Evolutionary conservation across 2,329 filamentous ascomycete species (phyloP).

Genomic region (Penicillium sp.): DNA sequence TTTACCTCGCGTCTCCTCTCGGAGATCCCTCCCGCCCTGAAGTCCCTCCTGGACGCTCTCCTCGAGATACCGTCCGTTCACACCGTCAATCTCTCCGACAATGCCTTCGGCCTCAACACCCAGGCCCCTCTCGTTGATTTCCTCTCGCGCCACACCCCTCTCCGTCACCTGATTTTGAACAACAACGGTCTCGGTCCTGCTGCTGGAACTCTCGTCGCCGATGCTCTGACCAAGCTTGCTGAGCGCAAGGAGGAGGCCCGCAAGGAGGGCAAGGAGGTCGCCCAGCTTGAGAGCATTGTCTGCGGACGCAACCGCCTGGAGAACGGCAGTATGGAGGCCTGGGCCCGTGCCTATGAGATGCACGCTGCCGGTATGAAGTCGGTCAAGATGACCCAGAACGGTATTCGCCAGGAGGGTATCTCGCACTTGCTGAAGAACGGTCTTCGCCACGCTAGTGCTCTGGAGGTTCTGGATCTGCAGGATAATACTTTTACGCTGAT

Average conservation of each 20-base stretch:
- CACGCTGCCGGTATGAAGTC: conserved; percentile 72
- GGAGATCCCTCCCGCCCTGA: conserved; percentile 89
- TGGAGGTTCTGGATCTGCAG: conserved; percentile 82
- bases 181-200: conserved; percentile 96
- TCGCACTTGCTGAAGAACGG: conserved; percentile 73
- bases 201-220: conserved; percentile 81
- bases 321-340: conserved; percentile 92
- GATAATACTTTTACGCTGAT: conserved; percentile 92
- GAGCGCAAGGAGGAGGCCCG: conserved; percentile 72
- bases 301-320: conserved; percentile 94
- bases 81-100: conserved; percentile 94
- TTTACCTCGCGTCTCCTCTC: conserved; percentile 90
- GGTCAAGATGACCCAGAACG: conserved; percentile 98
- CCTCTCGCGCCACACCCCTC: conserved; percentile 77
- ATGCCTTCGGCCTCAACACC: conserved; percentile 94
- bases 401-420: conserved; percentile 91
- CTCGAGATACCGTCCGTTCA: conserved; percentile 80
- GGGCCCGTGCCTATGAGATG: conserved; percentile 80
- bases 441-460: conserved; percentile 62
- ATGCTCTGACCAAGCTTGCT: conserved; percentile 78
- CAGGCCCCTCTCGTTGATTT: conserved; percentile 90
- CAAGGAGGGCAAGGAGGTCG: conserved; percentile 61
- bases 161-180: conserved; percentile 93
- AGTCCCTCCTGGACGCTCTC: conserved; percentile 76
- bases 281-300: conserved; percentile 89